Percentiles rank a stretch among this genome's conserved stretches.
Conservation (phyloP, 306 rosid genomes). For the Sophora flavescens region DNA sequence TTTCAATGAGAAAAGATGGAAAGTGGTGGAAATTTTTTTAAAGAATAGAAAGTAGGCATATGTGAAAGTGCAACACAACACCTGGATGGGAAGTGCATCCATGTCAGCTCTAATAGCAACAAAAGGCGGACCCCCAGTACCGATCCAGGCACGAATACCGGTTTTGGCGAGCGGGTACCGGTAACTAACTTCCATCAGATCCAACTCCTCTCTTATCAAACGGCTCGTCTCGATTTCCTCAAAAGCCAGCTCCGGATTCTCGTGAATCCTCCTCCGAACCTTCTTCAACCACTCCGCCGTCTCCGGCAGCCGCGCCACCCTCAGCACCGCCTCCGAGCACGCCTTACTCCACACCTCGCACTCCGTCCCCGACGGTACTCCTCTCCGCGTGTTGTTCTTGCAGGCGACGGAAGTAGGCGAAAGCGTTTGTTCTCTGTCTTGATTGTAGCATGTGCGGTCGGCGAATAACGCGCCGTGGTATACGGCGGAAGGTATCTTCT, state of each 20-base stretch:
- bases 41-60: background rate
- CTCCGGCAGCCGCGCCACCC: constrained; percentile 68
- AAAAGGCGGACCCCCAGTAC: constrained; percentile 90
- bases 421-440: background rate
- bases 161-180: constrained; percentile 76
- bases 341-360: constrained; percentile 69
- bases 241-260: constrained; percentile 89
- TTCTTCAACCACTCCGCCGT: constrained; percentile 68
- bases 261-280: constrained; percentile 82
- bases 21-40: background rate
- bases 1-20: background rate
- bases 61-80: background rate
- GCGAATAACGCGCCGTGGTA: constrained; percentile 41
- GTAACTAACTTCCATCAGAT: constrained; percentile 75
- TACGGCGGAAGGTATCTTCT: constrained; percentile 37
- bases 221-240: constrained; percentile 88
- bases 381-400: constrained; percentile 54
- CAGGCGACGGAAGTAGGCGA: background rate
- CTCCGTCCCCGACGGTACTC: background rate
- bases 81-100: constrained; percentile 99
- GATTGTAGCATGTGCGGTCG: constrained; percentile 44
- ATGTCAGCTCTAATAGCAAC: constrained; percentile 96
- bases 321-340: constrained; percentile 76
- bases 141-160: constrained; percentile 89
- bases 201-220: constrained; percentile 75